Evolutionary conservation across 257 asterid species (phyloP), one percentile per base, ranked within the genome.

Genomic region (Penstemon newberryi): DNA sequence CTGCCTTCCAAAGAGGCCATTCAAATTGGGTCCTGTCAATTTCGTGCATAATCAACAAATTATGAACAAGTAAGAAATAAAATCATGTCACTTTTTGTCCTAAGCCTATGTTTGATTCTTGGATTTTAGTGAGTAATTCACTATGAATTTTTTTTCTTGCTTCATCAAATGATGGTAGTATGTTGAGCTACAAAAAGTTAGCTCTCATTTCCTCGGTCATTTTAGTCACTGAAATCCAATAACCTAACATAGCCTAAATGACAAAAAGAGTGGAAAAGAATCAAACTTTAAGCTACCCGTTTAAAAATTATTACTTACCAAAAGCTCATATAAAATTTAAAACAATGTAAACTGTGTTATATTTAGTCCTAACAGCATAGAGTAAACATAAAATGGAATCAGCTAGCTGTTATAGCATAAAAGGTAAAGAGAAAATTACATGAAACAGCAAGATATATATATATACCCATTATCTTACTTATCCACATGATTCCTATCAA

Each of bases 1-100:
- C 63, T 85, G 95, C 76, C 95, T 83, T 64, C 95, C 96, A 49
- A 89, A 89, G 52, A 89, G 95, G 45, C 96, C 95, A 67, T 85
- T 87, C 84, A 89, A 73, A 58, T 89, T 89, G 60, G 96, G 96
- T 8, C 96, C 96, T 89, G 74, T 25, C 39, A 62, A 52, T 54
- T 41, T 36, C 5, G 40, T 38, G 25, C 50, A 49, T 37, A 33
- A 25, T 50, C 55, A 52, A 45, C 79, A 64, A 60, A 44, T 10
- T 36, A 73, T 46, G 18, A 13, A 45, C 60, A 19, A 9, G 7
- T 10, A 51, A 40, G 6, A 58, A 52, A 57, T 33, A 52, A 10
- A 65, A 52, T 4, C 33, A 25, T 2, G 2, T 25, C 33, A 25
- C 33, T 1, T 25, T 25, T 25, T 25, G 33, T 2, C 33, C 33